Evolutionary conservation across 2,329 filamentous ascomycete genomes (phyloP), one percentile per base, ranked within the genome.

Genomic region (Aspergillus transmontanensis): DNA sequence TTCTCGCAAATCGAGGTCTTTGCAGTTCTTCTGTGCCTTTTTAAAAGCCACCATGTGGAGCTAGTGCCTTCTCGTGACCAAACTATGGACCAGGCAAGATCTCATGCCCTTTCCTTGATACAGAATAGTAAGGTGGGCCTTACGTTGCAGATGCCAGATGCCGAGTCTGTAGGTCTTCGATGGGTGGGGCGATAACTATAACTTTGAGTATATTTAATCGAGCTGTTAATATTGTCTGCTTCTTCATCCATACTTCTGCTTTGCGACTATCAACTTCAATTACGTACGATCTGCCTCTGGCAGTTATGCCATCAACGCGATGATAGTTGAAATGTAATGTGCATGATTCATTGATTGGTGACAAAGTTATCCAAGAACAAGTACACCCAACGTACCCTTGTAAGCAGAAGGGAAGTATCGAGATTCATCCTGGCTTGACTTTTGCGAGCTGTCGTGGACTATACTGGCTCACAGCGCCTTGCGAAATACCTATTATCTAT

Each of bases 1-100:
- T 61, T 61, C 32, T 57, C 59, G 0, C 59, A 61, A 26, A 36
- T 58, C 1, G 59, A 61, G 26, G 21, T 61, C 6, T 46, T 46
- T 5, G 54, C 59, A 4, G 54, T 58, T 3, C 41, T 61, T 19
- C 28, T 61, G 10, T 36, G 28, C 26, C 12, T 62, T 7, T 53
- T 62, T 12, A 51, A 50, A 26, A 26, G 11, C 28, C 55, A 62
- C n/a, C 45, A 21, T 16, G 55, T 62, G 23, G 56, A 32, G 1
- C 19, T 62, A 6, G 46, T 53, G 4, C 39, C 60, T n/a, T 16
- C 30, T 3, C 23, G 28, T 19, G 60, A 48, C 5, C 21, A 58
- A 48, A 28, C 19, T 9, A n/a, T 58, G 9, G 28, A 45, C 1
- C 41, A 54, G 26, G 36, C 46, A 19, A 23, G 34, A 41, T 28